phyloP scores from a whole-genome alignment of 106 monocot genomes.

The Triglochin maritima region DNA sequence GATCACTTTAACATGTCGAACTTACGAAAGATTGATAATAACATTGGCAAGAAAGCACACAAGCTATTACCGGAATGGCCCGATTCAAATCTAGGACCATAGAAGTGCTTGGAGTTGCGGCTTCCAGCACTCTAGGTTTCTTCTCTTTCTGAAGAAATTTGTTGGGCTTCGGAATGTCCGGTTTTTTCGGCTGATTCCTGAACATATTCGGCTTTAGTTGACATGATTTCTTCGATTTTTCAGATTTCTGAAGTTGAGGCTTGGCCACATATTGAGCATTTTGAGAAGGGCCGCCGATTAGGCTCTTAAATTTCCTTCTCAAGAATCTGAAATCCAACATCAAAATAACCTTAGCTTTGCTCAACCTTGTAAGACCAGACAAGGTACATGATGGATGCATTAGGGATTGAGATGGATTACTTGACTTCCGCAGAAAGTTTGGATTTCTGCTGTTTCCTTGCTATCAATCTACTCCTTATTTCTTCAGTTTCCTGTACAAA shows the following conservation, averaged over 20 bases:
- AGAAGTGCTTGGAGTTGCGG: conserved; percentile 15
- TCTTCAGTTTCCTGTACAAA: conserved; percentile 11
- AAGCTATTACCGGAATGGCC: conserved; percentile 31
- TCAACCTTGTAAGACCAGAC: not conserved
- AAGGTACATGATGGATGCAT: not conserved
- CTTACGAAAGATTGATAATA: not conserved
- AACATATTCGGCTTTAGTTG: not conserved
- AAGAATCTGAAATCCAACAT: conserved; percentile 33
- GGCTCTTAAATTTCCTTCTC: conserved; percentile 33
- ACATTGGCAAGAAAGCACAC: not conserved
- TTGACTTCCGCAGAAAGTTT: conserved; percentile 12
- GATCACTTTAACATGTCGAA: not conserved
- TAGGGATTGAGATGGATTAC: conserved; percentile 1
- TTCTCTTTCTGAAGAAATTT: conserved; percentile 8
- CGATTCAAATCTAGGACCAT: conserved; percentile 50
- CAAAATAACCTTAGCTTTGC: not conserved
- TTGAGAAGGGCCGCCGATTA: conserved; percentile 15
- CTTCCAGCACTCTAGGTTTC: conserved; percentile 20
- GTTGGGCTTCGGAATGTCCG: not conserved
- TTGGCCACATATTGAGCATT: conserved; percentile 1
- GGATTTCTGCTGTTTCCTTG: conserved; percentile 1
- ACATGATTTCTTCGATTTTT: conserved; percentile 18
- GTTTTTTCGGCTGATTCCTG: not conserved
- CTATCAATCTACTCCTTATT: conserved; percentile 6
- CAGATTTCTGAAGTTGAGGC: not conserved